Conservation (phyloP, 2,329 filamentous ascomycete species). For the Ophiostoma piceae region DNA sequence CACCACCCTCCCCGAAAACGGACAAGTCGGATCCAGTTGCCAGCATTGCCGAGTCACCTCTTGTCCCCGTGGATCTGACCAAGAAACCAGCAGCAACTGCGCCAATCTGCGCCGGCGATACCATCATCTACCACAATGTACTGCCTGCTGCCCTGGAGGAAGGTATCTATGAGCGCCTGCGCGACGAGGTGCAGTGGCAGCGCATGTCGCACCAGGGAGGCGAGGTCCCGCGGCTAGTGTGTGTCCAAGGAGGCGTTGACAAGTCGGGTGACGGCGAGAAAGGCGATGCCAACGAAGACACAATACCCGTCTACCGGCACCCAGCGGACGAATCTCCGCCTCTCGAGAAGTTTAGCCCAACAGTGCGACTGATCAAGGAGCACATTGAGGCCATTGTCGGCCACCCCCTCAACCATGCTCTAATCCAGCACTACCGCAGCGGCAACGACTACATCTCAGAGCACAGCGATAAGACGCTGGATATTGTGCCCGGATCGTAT, state of each 20-base stretch:
- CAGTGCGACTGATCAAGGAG: conserved; percentile 62
- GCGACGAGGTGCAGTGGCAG: conserved; percentile 76
- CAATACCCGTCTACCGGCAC: conserved; percentile 85
- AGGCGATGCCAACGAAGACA: conserved; percentile 34
- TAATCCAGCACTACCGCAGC: conserved; percentile 89
- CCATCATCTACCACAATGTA: conserved; percentile 64
- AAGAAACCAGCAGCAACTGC: conserved; percentile 37
- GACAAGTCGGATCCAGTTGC: not conserved
- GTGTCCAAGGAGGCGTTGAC: conserved; percentile 71
- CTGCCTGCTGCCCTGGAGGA: conserved; percentile 53
- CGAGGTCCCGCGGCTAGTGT: conserved; percentile 84
- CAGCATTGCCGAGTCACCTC: not conserved
- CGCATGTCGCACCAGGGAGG: conserved; percentile 90
- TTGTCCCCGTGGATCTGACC: conserved; percentile 10
- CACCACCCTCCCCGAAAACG: too few species aligned
- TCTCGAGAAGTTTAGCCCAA: conserved; percentile 67
- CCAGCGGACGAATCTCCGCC: conserved; percentile 83
- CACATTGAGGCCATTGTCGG: conserved; percentile 67
- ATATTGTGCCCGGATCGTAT: conserved; percentile 72
- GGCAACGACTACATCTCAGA: conserved; percentile 91
- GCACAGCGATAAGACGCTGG: conserved; percentile 93
- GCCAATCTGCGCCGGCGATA: conserved; percentile 73
- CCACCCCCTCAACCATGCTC: conserved; percentile 80
- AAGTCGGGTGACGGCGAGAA: conserved; percentile 26
- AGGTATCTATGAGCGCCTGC: conserved; percentile 63